Conservation (phyloP, 1,139 yeast species). For the Dujonia santamariae region DNA sequence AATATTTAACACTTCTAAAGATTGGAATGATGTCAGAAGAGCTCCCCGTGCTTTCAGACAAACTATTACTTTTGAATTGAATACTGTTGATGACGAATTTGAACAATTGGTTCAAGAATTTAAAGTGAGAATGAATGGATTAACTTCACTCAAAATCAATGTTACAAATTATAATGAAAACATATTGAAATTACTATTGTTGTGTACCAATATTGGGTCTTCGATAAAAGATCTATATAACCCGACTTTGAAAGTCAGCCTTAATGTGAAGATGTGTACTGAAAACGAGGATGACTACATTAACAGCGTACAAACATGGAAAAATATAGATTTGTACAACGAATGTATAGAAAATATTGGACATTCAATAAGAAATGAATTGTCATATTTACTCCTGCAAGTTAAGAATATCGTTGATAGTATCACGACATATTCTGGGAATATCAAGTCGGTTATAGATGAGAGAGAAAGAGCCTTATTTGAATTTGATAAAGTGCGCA, state of each 20-base stretch:
- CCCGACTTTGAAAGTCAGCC: conserved; percentile 17
- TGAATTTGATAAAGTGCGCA: conserved; percentile 32
- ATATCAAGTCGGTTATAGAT: conserved; percentile 17
- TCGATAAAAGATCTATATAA: conserved; percentile 22
- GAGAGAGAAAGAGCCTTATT: conserved; percentile 30
- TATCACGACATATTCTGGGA: background rate
- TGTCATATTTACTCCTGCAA: conserved; percentile 7
- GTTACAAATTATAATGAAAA: conserved; percentile 13
- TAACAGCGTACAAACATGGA: conserved; percentile 14
- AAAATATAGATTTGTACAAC: conserved; percentile 15
- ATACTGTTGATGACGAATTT: conserved; percentile 39
- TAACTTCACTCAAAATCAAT: conserved; percentile 20
- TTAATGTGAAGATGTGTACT: background rate
- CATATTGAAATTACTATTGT: conserved; percentile 13
- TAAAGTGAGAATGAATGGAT: conserved; percentile 13
- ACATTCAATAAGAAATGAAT: conserved; percentile 14
- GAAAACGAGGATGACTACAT: background rate
- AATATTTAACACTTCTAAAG: conserved; percentile 8
- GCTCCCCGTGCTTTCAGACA: conserved; percentile 32
- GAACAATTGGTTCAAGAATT: conserved; percentile 23
- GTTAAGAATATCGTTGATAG: background rate
- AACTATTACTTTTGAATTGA: conserved; percentile 26
- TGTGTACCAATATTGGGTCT: conserved; percentile 17
- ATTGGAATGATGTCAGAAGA: conserved; percentile 26
- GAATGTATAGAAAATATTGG: conserved; percentile 14